Conservation (phyloP, 805 yeast species). For the Metschnikowia anglica region DNA sequence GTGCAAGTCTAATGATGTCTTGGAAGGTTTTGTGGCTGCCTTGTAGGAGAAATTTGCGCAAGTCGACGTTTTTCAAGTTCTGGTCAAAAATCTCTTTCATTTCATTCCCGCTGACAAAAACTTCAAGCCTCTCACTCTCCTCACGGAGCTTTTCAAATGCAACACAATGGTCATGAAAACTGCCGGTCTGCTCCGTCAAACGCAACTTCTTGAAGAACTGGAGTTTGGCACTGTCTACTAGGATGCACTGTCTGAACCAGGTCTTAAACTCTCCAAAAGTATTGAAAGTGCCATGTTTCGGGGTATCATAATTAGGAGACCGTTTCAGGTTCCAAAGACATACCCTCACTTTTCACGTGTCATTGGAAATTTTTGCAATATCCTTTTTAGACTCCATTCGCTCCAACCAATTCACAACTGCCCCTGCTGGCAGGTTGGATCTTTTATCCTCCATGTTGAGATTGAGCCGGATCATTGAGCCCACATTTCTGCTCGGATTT, state of each 20-base stretch:
- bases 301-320: slow-evolving; percentile 5
- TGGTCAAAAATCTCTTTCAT: slow-evolving; percentile 1
- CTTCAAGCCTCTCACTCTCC: slow-evolving; percentile 8
- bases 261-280: slow-evolving; percentile 6
- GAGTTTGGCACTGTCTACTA: background rate
- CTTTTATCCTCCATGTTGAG: slow-evolving; percentile 2
- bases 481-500: too few relatives aligned
- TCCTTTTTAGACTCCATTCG: background rate
- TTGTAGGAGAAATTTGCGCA: slow-evolving; percentile 5
- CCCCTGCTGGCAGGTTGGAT: slow-evolving; percentile 5
- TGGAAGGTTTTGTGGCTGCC: background rate
- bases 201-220: slow-evolving; percentile 2
- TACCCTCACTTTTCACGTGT: slow-evolving; percentile 5
- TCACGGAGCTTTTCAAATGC: slow-evolving; percentile 7
- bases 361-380: background rate
- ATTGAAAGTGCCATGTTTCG: slow-evolving; percentile 9
- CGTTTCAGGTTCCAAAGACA: slow-evolving; percentile 5
- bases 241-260: slow-evolving; percentile 6
- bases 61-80: slow-evolving; percentile 4
- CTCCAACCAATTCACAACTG: slow-evolving; percentile 8
- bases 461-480: background rate
- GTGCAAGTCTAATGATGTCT: slow-evolving; percentile 2
- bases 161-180: slow-evolving; percentile 4
- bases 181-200: slow-evolving; percentile 2
- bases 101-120: slow-evolving; percentile 3